Evolutionary conservation across 352 stramenopile genomes (phyloP).

Genomic region (Phytophthora uliginosa): DNA sequence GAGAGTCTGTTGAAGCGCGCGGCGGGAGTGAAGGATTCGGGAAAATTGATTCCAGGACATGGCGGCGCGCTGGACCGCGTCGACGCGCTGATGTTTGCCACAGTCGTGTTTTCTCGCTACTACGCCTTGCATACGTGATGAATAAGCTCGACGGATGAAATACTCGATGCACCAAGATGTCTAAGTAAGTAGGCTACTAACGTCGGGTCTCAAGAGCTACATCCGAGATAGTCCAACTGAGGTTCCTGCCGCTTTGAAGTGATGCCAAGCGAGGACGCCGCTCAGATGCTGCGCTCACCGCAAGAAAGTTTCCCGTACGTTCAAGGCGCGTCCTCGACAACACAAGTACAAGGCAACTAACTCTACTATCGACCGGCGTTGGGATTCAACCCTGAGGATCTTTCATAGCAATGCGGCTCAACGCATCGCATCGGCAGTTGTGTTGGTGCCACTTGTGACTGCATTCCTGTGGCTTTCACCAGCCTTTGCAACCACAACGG

Average conservation of each 20-base stretch:
- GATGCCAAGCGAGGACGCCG: background rate
- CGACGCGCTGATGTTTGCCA: slow-evolving; percentile 94
- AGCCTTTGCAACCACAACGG: slow-evolving; percentile 57
- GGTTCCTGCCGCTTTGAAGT: background rate
- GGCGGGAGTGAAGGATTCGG: slow-evolving; percentile 95
- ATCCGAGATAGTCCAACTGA: background rate
- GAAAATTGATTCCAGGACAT: slow-evolving; percentile 95
- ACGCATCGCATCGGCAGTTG: slow-evolving; percentile 49
- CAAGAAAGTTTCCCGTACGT: background rate
- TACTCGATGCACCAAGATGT: background rate
- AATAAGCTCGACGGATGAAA: background rate
- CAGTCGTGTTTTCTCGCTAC: slow-evolving; percentile 66
- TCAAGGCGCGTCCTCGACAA: background rate
- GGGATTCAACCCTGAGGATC: background rate
- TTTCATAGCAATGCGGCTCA: slow-evolving; percentile 52
- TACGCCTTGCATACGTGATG: slow-evolving; percentile 34
- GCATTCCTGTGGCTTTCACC: slow-evolving; percentile 65
- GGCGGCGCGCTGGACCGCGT: slow-evolving; percentile 96
- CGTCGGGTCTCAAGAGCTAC: background rate
- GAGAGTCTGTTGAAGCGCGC: slow-evolving; percentile 96
- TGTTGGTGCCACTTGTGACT: slow-evolving; percentile 58
- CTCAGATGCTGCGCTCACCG: background rate
- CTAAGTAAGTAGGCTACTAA: background rate
- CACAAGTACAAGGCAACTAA: background rate
- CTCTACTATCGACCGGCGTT: background rate